Base-by-base conservation (phyloP, 192 early-diverging fungal species). In the Podochytrium sp. region DNA sequence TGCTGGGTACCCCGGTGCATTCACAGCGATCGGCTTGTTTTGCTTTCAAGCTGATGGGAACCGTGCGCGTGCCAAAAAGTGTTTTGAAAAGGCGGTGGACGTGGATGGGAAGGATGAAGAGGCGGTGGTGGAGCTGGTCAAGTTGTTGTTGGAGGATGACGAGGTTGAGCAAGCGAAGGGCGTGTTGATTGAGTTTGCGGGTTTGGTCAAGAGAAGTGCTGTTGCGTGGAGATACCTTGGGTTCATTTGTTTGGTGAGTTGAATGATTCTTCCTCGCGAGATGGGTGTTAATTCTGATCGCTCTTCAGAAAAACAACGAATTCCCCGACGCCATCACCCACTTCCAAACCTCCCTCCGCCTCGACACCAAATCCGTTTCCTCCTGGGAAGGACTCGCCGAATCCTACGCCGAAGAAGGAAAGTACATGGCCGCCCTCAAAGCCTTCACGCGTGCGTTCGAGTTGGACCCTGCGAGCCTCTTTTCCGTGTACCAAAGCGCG, bases 191-290 rank as follows among this genome's bases (percentile, higher is more conserved):
- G 65, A 79, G 18, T 79, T 82, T 3, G 72, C 80, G 30, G 69
- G 76, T 12, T 74, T 79, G 0, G 73, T 70, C 20, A 81, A 82
- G 33, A 83, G 84, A 34, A 80, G 80, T 29, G 84, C 81, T 4
- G 96, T 95, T 94, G 92, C 92, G 14, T 93, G 91, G 91, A 85
- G 86, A 59, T 79, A 87, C 53, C 80, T 96, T 1, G 97, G 93
- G 10, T 93, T 95, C 52, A 64, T 89, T 23, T 75, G 84, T 23
- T 57, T 98, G 80, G 90, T 92, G 79, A 69, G 71, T 25, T 33
- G n/a, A 32, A 37, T 76, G 14, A 27, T 29, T 34, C 72, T 10
- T 23, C 23, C 53, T 1, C 18, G 2, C 33, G 4, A 53, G 16
- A 14, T 16, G 16, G 3, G 4, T 37, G 12, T 33, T 4, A 38